Percentiles rank a stretch among this genome's conserved stretches.
phyloP scores from a whole-genome alignment of 495 filamentous ascomycete species.

The Aspergillus kassunensis region DNA sequence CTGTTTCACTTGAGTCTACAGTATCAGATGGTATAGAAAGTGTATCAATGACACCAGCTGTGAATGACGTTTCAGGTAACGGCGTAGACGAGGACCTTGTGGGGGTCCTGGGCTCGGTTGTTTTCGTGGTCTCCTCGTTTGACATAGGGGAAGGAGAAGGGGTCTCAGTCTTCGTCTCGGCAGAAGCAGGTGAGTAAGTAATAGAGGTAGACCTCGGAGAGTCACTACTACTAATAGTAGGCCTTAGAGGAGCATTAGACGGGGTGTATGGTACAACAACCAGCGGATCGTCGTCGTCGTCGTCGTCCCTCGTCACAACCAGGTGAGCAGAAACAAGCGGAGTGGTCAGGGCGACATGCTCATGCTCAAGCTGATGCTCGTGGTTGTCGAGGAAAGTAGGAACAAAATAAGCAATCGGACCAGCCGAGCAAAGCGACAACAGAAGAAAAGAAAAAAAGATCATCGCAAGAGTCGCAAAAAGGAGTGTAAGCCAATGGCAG shows the following conservation, averaged over 20 bases:
- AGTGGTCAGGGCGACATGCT: neutral
- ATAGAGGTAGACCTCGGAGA: neutral
- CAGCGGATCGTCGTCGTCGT: no score
- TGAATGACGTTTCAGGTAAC: neutral
- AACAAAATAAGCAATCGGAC: conserved; percentile 29
- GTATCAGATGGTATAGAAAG: no score
- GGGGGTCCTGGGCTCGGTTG: neutral
- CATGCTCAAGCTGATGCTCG: no score
- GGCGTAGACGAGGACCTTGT: neutral
- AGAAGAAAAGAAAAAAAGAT: conserved; percentile 17
- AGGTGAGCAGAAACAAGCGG: neutral
- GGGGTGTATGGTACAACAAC: conserved; percentile 21
- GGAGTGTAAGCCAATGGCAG: neutral
- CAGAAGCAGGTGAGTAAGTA: neutral
- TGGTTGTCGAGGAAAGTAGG: neutral
- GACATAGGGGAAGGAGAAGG: neutral
- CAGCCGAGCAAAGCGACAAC: conserved; percentile 29
- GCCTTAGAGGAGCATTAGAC: neutral
- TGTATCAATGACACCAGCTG: neutral
- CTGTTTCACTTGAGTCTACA: neutral
- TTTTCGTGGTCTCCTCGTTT: neutral
- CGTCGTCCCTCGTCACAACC: neutral
- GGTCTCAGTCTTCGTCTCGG: neutral
- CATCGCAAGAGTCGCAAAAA: conserved; percentile 20
- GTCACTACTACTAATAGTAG: no score